phyloP scores from a whole-genome alignment of 768 basidiomycete species.

The Lanmaoa rubissima region DNA sequence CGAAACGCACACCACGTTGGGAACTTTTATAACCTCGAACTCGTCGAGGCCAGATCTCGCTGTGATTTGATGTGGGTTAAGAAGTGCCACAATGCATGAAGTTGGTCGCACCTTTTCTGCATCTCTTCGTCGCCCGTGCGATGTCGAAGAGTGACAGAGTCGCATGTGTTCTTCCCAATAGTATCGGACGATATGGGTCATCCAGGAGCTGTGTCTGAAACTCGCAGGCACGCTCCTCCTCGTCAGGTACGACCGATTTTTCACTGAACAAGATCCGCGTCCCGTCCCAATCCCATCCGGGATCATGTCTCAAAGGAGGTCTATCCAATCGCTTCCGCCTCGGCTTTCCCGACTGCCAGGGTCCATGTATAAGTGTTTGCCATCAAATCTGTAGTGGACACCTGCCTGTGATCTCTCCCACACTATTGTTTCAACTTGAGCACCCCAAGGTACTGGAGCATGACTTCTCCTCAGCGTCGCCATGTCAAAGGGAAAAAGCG shows the following conservation, averaged over 20 bases:
- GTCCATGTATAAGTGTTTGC: neutral
- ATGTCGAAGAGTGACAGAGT: no score
- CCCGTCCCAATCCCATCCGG: slow-evolving; percentile 28
- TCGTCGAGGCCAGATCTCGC: slow-evolving; percentile 11
- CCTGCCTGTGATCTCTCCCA: slow-evolving; percentile 19
- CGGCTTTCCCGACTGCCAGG: slow-evolving; percentile 14
- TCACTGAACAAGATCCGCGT: slow-evolving; percentile 7
- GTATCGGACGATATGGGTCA: neutral
- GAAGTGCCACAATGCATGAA: neutral
- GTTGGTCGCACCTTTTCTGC: no score
- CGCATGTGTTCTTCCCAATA: no score
- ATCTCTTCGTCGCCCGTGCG: no score
- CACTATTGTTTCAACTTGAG: neutral
- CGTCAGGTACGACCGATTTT: neutral
- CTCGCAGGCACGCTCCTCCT: neutral
- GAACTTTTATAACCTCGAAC: slow-evolving; percentile 25
- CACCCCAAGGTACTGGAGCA: slow-evolving; percentile 6
- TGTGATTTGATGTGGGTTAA: neutral
- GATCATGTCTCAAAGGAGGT: slow-evolving; percentile 15
- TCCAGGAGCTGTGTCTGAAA: neutral
- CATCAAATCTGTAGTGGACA: neutral
- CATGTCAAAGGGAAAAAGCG: slow-evolving; percentile 3
- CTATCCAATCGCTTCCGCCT: slow-evolving; percentile 9
- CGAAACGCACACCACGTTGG: slow-evolving; percentile 16
- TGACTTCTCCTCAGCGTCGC: slow-evolving; percentile 20